Percentiles rank a stretch among this genome's conserved stretches.
Evolutionary conservation across 345 rosid genomes (phyloP).

Genomic region (Ricinus communis): DNA sequence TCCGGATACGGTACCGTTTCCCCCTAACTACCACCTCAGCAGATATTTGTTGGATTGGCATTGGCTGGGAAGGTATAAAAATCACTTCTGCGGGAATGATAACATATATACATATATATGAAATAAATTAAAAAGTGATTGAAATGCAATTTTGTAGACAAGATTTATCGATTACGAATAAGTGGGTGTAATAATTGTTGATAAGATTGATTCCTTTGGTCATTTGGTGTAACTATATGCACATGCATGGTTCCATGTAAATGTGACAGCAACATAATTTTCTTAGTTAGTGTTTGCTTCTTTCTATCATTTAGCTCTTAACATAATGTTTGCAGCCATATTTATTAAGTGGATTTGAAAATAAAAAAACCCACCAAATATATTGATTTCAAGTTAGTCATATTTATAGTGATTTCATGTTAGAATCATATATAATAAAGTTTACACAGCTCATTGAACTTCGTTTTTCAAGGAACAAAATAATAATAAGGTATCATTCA

Average conservation of each 20-base stretch:
- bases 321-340: too few relatives aligned
- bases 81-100: slow-evolving; percentile 30
- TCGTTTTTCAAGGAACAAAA: too few relatives aligned
- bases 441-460: too few relatives aligned
- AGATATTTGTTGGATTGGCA: slow-evolving; percentile 16
- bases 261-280: slow-evolving; percentile 20
- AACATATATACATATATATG: too few relatives aligned
- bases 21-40: slow-evolving; percentile 4
- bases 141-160: background rate
- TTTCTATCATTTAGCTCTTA: too few relatives aligned
- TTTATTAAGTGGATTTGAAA: too few relatives aligned
- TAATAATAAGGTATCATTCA: too few relatives aligned
- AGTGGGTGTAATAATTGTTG: slow-evolving; percentile 39
- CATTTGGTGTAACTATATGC: slow-evolving; percentile 46
- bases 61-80: slow-evolving; percentile 35
- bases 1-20: slow-evolving; percentile 18
- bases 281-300: background rate
- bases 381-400: too few relatives aligned
- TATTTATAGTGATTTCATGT: too few relatives aligned
- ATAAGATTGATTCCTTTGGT: slow-evolving; percentile 27
- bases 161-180: background rate
- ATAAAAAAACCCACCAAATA: too few relatives aligned
- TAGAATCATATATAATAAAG: too few relatives aligned
- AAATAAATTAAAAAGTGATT: too few relatives aligned
- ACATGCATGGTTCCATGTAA: slow-evolving; percentile 44